These are phyloP conservation scores for Blastobotrys muscicola DNA, from an alignment of 805 yeast genomes.

Conservation along the genomic window DNA sequence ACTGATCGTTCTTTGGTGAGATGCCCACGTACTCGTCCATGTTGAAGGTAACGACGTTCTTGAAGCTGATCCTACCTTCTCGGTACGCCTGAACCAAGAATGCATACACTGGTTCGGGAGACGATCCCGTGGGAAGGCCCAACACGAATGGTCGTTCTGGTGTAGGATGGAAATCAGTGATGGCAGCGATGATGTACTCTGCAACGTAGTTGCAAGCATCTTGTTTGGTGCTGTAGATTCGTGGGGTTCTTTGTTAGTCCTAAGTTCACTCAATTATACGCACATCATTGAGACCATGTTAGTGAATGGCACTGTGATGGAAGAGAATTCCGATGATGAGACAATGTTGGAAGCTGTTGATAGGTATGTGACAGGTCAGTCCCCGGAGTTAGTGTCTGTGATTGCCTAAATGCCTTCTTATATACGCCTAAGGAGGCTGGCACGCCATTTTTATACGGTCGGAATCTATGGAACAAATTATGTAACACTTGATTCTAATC, in stretches of 20 bases:
- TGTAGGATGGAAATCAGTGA: slow-evolving; percentile 39
- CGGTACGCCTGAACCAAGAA: slow-evolving; percentile 37
- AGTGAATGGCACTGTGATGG: background rate
- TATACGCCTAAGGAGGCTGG: no score
- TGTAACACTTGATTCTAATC: no score
- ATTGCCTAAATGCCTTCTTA: background rate
- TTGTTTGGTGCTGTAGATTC: slow-evolving; percentile 8
- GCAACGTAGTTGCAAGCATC: slow-evolving; percentile 32
- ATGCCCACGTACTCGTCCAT: slow-evolving; percentile 53
- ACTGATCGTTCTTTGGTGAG: slow-evolving; percentile 38
- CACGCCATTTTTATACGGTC: no score
- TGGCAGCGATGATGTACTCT: slow-evolving; percentile 34
- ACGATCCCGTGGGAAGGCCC: slow-evolving; percentile 55
- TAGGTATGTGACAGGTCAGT: no score
- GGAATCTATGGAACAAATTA: no score
- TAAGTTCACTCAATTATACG: no score
- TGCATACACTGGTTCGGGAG: slow-evolving; percentile 47
- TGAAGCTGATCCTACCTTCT: slow-evolving; percentile 35
- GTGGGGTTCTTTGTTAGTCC: slow-evolving; percentile 1
- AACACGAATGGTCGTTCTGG: slow-evolving; percentile 37
- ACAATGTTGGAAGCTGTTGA: background rate
- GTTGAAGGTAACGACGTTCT: slow-evolving; percentile 48
- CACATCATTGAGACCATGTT: no score
- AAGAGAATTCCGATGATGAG: background rate
- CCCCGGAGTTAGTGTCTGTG: background rate